Base-by-base conservation (phyloP, 768 basidiomycete species). In the Tephrocybe rancida region DNA sequence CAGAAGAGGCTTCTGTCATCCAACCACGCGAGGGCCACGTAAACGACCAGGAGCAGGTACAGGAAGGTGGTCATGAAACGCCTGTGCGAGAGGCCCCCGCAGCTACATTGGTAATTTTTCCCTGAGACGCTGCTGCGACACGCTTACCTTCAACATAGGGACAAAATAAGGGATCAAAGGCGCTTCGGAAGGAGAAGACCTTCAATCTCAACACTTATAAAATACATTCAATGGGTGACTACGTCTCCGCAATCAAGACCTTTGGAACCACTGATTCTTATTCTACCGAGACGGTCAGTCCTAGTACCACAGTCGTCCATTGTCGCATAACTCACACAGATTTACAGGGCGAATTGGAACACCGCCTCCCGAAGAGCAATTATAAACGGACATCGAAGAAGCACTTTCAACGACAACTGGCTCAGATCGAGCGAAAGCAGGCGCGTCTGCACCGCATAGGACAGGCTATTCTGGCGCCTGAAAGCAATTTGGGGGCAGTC, bases 371-470 rank as follows among this genome's bases (percentile, higher is more conserved):
- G 13, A 50, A 50, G 27, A 13, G 41, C 2, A 29, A 34, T 9
- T 50, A 50, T 26, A 29, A 42, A 19, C 25, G 50, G 18, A 50
- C 41, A 10, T 43, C 29, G 18, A 50, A 50, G n/a, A 50, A 50
- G 10, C 14, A 11, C 13, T 42, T 42, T 26, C 25, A 43, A 19
- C n/a, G 8, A 16, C 50, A 50, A 22, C 19, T 50, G 50, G 26
- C 50, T 9, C 49, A 42, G n/a, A 42, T 50, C 29, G 49, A 50
- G 19, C 16, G 49, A 16, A 26, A 38, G 18, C 49, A 50, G 39
- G 8, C 48, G 4, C 45, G 45, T 9, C 10, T 34, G 11, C 48
- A 21, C 11, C 30, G 30, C 13, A 32, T 32, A 6, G 13, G 25
- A n/a, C 8, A 48, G 24, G 48, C 48, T 14, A 24, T 35, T n/a